Evolutionary conservation across 257 asterid genomes (phyloP).

Genomic region (Eucommia ulmoides): DNA sequence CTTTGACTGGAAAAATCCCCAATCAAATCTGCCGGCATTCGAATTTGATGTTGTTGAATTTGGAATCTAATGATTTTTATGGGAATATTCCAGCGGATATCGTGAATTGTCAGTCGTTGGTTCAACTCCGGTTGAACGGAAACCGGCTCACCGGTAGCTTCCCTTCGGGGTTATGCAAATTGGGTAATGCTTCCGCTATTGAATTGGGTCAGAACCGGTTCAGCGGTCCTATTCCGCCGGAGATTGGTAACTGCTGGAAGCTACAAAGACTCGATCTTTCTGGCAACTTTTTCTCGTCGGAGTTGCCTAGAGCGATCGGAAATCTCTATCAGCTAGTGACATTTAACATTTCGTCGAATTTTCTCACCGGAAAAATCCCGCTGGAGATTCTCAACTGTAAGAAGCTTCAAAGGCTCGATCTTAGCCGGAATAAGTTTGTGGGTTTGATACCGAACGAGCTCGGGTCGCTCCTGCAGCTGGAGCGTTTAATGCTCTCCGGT

Average conservation of each 20-base stretch:
- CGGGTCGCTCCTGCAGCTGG: not conserved
- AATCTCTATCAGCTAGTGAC: not conserved
- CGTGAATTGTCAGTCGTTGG: not conserved
- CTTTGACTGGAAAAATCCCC: not conserved
- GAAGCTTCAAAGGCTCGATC: not conserved
- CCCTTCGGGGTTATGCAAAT: not conserved
- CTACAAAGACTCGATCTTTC: not conserved
- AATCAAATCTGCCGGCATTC: not conserved
- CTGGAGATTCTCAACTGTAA: not conserved
- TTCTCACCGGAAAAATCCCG: not conserved
- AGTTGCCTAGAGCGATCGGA: not conserved
- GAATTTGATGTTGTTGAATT: not conserved
- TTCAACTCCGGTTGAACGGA: not conserved
- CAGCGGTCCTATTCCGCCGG: slow-evolving; percentile 1
- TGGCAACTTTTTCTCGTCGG: not conserved
- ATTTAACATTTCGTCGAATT: not conserved
- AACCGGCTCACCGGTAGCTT: not conserved
- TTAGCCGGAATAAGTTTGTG: not conserved
- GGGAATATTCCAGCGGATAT: not conserved
- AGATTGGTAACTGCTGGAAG: not conserved
- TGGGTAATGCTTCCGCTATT: not conserved
- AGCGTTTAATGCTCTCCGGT: not conserved
- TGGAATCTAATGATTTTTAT: not conserved
- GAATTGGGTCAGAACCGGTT: not conserved
- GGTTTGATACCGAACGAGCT: not conserved